Evolutionary conservation across 768 basidiomycete genomes (phyloP), one percentile per base, ranked within the genome.

Genomic region (Auricularia cornea): DNA sequence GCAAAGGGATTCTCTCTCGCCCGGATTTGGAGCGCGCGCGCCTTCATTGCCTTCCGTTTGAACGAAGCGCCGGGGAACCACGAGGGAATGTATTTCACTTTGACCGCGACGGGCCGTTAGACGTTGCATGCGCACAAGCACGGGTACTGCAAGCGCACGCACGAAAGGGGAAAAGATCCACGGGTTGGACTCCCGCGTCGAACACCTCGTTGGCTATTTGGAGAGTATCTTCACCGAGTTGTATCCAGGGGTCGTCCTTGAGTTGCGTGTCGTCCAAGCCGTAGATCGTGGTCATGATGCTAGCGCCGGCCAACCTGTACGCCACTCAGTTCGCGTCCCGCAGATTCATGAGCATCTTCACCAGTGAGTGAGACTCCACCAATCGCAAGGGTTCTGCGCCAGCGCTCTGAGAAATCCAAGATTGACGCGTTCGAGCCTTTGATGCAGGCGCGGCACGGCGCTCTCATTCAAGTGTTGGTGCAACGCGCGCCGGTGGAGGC

Each of bases 11-110:
- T 38, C 35, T 38, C 35, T 14, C 16, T 38, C 10, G 35, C 35
- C 10, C 35, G 35, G 35, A 38, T 73, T 67, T 62, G 77, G 41
- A 79, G 78, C 18, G 72, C 68, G 20, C 72, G 80, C 5, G 79
- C 79, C 62, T 83, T 81, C 8, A 10, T 38, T 14, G 35, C 35
- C 35, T 14, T 38, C 35, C 35, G 35, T 38, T 38, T 38, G 35
- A 38, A 38, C 10, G 35, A 38, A 38, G 35, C 35, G 35, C 35
- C 35, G 35, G 35, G 35, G 35, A 38, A 38, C 35, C 35, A 38
- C 35, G 35, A 38, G 35, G 35, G 68, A 31, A 68, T 56, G 57
- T 67, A 51, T 23, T 63, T 59, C 28, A 65, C 62, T n/a, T n/a
- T 60, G 20, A 14, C 35, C n/a, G n/a, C 14, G 12, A 33, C 52